phyloP scores from a whole-genome alignment of 805 yeast species.

The Lachancea meyersii region DNA sequence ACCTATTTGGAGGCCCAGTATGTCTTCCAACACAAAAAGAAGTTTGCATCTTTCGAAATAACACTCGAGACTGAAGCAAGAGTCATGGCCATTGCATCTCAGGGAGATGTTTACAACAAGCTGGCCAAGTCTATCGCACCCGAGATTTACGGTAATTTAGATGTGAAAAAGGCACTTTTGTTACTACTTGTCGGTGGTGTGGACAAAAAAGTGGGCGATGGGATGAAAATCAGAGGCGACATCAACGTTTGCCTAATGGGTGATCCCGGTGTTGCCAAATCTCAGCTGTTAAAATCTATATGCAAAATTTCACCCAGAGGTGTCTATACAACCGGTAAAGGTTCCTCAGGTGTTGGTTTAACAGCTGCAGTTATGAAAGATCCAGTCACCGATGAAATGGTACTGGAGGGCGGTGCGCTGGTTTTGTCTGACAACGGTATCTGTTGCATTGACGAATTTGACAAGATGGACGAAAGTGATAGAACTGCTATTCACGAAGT shows the following conservation, averaged over 20 bases:
- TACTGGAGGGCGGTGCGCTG: constrained; percentile 95
- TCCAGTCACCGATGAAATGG: constrained; percentile 98
- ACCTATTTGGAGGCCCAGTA: constrained; percentile 86
- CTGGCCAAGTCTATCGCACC: constrained; percentile 92
- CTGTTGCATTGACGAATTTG: constrained; percentile 98
- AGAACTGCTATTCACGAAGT: constrained; percentile 82
- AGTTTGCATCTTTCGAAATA: constrained; percentile 60
- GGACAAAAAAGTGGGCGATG: constrained; percentile 90
- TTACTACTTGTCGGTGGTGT: constrained; percentile 91
- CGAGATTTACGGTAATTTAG: constrained; percentile 90
- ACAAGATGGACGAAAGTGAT: constrained; percentile 96
- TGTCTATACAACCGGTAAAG: constrained; percentile 96
- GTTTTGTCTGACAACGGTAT: constrained; percentile 96
- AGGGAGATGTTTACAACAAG: constrained; percentile 71
- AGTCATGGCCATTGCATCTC: constrained; percentile 47
- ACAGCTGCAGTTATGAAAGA: constrained; percentile 99
- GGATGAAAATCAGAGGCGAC: constrained; percentile 96
- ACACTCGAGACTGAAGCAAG: constrained; percentile 50
- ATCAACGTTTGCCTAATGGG: constrained; percentile 95
- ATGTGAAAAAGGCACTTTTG: constrained; percentile 85
- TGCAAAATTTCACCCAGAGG: constrained; percentile 93
- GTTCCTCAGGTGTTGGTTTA: constrained; percentile 97
- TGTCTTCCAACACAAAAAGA: constrained; percentile 81
- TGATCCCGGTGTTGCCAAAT: constrained; percentile 99
- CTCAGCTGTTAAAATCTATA: constrained; percentile 87